phyloP scores from a whole-genome alignment of 108 stramenopile species.

The Cyclotella baltica region DNA sequence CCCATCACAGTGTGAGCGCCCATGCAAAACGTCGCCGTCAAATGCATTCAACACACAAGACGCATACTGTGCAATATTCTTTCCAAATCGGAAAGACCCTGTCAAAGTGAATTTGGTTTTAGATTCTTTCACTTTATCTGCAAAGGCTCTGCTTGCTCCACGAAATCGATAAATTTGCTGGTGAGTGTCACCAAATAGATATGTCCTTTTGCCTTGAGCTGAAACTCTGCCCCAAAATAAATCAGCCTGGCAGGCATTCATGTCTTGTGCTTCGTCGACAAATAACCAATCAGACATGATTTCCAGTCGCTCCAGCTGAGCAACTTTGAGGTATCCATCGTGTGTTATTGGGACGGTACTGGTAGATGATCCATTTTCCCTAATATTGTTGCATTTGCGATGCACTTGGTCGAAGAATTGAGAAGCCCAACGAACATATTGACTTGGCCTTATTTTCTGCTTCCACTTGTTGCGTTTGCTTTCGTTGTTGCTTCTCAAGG shows the following conservation, averaged over 20 bases:
- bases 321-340: constrained; percentile 43
- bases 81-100: constrained; percentile 29
- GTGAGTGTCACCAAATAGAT: constrained; percentile 44
- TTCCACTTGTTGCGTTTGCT: constrained; percentile 17
- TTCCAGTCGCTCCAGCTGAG: constrained; percentile 21
- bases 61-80: constrained; percentile 18
- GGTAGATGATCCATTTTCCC: not conserved
- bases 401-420: constrained; percentile 31
- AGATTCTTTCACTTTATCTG: not conserved
- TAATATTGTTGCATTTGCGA: constrained; percentile 18
- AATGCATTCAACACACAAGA: constrained; percentile 14
- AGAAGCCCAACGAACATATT: constrained; percentile 25
- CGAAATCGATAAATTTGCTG: constrained; percentile 50
- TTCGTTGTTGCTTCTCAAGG: not conserved
- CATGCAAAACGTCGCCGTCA: constrained; percentile 15
- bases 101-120: constrained; percentile 1
- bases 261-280: constrained; percentile 53
- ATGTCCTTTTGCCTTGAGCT: constrained; percentile 15
- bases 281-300: constrained; percentile 7
- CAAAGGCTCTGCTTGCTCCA: constrained; percentile 31
- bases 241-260: constrained; percentile 49
- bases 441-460: not conserved
- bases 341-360: constrained; percentile 14
- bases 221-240: constrained; percentile 35
- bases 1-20: constrained; percentile 13